Evolutionary conservation across 192 early-diverging fungal species (phyloP), one percentile per base, ranked within the genome.

Genomic region (Anaeromyces robustus): DNA sequence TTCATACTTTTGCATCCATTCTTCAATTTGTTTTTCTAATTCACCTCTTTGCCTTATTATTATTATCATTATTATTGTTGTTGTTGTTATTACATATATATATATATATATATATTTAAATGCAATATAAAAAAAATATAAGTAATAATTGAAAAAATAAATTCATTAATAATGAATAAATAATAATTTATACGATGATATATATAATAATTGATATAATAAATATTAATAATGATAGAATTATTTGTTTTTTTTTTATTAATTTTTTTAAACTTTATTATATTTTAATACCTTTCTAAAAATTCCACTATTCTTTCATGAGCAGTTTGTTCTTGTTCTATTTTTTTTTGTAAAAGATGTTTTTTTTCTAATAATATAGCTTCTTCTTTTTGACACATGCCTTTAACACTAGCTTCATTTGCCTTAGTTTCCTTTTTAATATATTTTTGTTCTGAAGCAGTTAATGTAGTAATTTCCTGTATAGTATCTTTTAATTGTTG

Each of bases 401-500:
- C 85, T 41, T 82, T 81, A 26, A 89, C 87, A 80, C 86, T 86
- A 34, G 68, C 86, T 82, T 91, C 90, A 80, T 90, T 89, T n/a
- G 90, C 90, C 80, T 89, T 89, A 30, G 87, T 89, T 85, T 90
- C 90, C 78, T 90, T 90, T 82, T 90, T 90, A 81, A 91, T 87
- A 83, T 91, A 91, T 79, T 88, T 88, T 83, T 91, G 90, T 81
- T 91, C 90, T 0, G 86, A 87, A 30, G 82, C 84, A 4, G 90
- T 91, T 32, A 91, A 85, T 12, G 86, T 81, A 80, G 87, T 90
- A 80, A 91, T 91, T 82, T 91, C 90, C 79, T 91, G 90, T 78
- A 90, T 91, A 22, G 90, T 90, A 82, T 91, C 90, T 81, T 90
- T 90, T 30, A 91, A 83, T 80, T 91, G 90, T 82, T 89, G 89